A percentile compares a stretch with the other conserved stretches of the same genome.
phyloP scores from a whole-genome alignment of 306 rosid species.

The Trifolium repens region DNA sequence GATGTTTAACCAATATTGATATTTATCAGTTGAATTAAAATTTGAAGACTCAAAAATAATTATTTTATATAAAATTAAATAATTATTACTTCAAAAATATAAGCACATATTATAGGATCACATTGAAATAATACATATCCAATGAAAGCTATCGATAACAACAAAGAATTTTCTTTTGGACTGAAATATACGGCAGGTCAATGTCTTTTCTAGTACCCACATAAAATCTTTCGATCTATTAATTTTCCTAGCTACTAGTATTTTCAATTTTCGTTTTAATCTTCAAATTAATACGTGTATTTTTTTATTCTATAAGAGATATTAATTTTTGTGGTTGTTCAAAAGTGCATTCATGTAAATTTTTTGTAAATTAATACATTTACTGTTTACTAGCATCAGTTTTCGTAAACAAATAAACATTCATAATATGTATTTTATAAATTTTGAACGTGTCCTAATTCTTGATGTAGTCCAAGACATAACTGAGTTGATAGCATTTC shows the following conservation, averaged over 20 bases:
- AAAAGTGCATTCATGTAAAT: background rate
- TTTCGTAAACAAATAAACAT: too few species aligned
- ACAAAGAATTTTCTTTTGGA: constrained; percentile 50
- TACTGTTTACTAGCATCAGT: background rate
- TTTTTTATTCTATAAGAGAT: background rate
- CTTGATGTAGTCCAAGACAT: background rate
- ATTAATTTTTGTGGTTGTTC: background rate
- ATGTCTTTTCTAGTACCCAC: constrained; percentile 47
- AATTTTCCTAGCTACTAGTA: background rate
- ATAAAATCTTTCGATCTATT: constrained; percentile 12
- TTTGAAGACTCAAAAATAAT: too few species aligned
- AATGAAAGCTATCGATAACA: constrained; percentile 21
- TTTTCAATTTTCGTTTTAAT: background rate
- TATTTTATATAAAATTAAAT: too few species aligned
- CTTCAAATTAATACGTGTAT: background rate
- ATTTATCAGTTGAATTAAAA: too few species aligned
- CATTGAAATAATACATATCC: constrained; percentile 10
- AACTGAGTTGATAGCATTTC: background rate
- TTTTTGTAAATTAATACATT: background rate
- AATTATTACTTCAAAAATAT: too few species aligned
- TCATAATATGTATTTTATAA: too few species aligned
- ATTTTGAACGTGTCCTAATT: background rate
- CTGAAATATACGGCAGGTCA: constrained; percentile 46
- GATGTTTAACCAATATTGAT: too few species aligned
- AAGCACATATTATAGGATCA: background rate